Evolutionary conservation across 805 yeast species (phyloP), one percentile per base, ranked within the genome.

Genomic region (Isabelozyma rhagii): DNA sequence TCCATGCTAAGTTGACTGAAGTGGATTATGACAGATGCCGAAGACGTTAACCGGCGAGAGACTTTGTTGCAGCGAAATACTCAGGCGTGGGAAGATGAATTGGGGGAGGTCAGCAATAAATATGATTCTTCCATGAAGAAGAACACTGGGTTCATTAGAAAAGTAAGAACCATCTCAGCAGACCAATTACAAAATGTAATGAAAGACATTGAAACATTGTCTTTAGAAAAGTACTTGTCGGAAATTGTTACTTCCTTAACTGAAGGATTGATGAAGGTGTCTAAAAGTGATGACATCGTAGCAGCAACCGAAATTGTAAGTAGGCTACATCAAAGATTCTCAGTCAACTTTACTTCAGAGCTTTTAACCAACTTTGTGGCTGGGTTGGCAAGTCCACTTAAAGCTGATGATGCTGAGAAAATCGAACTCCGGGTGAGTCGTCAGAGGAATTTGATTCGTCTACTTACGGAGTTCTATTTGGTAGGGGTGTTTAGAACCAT

Each of bases 61-160:
- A 64, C 72, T 45, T 64, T 81, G 6, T 54, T 55, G 31, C 68
- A 67, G 15, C 56, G 73, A 25, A 84, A 85, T 57, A 40, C 50
- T 0, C 56, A 62, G 47, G 84, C 86, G 1, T 83, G 89, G 87
- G 62, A 65, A 36, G 87, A 83, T 0, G 77, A 68, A 18, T 47
- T 28, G 13, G 51, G 51, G 13, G 17, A 42, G 8, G 46, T 55
- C 6, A 53, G 59, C 1, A 27, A 54, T 11, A 80, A 78, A 52
- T 64, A 83, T 8, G 97, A 91, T 61, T 73, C 96, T 0, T 85
- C 92, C 49, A 71, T 91, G 55, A 91, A 91, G 72, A 88, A 85
- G 63, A 89, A 92, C 61, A 82, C 89, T 3, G 86, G 90, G 0
- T 87, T 89, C 59, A 83, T 90, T 46, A 87, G 84, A 62, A 86